A percentile compares a stretch with the other conserved stretches of the same genome.
phyloP scores from a whole-genome alignment of 1,284 basidiomycete species.

The Cerrena zonata region DNA sequence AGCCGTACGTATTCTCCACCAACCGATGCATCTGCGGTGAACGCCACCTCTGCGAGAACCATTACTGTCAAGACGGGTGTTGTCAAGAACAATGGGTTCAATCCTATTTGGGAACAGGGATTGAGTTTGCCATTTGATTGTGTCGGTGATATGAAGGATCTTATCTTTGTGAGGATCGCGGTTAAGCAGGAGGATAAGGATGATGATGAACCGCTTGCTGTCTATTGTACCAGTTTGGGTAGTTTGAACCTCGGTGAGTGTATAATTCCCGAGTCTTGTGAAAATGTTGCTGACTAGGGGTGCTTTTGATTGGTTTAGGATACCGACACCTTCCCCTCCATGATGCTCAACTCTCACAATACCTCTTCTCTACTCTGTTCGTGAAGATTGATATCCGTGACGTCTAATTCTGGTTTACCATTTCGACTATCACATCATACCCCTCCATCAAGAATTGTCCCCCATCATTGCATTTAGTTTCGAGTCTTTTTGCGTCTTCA shows the following conservation, averaged over 20 bases:
- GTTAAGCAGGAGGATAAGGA: constrained; percentile 64
- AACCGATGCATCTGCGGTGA: constrained; percentile 10
- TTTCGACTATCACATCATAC: neutral
- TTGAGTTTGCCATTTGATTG: constrained; percentile 69
- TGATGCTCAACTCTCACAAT: constrained; percentile 76
- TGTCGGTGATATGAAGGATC: constrained; percentile 71
- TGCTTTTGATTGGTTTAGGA: constrained; percentile 40
- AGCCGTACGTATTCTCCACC: constrained; percentile 21
- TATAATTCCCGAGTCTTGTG: neutral
- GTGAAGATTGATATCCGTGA: constrained; percentile 53
- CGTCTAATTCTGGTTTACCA: constrained; percentile 17
- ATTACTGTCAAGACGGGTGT: constrained; percentile 52
- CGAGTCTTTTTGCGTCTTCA: neutral
- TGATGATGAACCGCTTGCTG: constrained; percentile 61
- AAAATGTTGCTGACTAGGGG: neutral
- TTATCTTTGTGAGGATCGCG: constrained; percentile 78
- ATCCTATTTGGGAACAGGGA: constrained; percentile 79
- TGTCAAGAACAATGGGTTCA: constrained; percentile 83
- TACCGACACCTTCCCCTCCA: constrained; percentile 84
- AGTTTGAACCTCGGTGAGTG: constrained; percentile 67
- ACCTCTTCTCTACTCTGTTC: constrained; percentile 85
- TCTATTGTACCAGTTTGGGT: constrained; percentile 65
- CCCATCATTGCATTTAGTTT: neutral
- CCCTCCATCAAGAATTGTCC: neutral
- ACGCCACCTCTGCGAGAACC: constrained; percentile 40